phyloP scores from a whole-genome alignment of 1,139 yeast species.

The Blastobotrys serpentis region DNA sequence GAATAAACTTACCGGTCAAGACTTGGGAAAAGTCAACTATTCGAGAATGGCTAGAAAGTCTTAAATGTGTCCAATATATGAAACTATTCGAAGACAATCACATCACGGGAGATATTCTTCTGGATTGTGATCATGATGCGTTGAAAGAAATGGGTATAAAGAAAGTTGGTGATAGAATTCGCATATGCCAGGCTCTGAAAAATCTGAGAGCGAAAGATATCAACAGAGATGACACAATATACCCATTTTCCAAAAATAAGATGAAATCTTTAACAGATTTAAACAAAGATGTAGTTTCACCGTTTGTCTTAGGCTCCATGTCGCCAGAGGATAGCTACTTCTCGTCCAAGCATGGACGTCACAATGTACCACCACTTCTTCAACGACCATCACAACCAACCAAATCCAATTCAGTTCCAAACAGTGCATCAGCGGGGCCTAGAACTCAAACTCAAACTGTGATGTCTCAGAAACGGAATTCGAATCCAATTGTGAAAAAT shows the following conservation, averaged over 20 bases:
- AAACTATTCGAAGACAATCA: constrained; percentile 45
- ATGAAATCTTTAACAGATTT: constrained; percentile 24
- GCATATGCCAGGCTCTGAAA: constrained; percentile 53
- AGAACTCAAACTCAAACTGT: constrained; percentile 9
- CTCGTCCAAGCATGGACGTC: constrained; percentile 12
- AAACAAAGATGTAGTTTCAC: constrained; percentile 27
- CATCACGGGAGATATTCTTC: constrained; percentile 58
- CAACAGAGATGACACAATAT: constrained; percentile 14
- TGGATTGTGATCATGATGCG: constrained; percentile 65
- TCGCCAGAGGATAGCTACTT: constrained; percentile 27
- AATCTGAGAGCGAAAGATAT: constrained; percentile 34
- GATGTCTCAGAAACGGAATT: constrained; percentile 4
- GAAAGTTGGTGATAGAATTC: constrained; percentile 79
- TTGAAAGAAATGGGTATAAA: constrained; percentile 72
- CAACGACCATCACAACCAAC: constrained; percentile 6
- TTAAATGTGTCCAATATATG: constrained; percentile 37
- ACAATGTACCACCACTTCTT: not conserved
- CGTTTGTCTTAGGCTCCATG: constrained; percentile 21
- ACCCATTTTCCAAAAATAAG: not conserved
- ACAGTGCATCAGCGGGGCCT: not conserved
- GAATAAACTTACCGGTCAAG: constrained; percentile 4
- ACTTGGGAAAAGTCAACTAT: constrained; percentile 36
- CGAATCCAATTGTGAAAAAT: constrained; percentile 20
- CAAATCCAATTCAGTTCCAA: constrained; percentile 2
- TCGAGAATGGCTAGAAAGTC: constrained; percentile 40